Base-by-base conservation (phyloP, 1,139 yeast species). In the Chernovozyma aurita region DNA sequence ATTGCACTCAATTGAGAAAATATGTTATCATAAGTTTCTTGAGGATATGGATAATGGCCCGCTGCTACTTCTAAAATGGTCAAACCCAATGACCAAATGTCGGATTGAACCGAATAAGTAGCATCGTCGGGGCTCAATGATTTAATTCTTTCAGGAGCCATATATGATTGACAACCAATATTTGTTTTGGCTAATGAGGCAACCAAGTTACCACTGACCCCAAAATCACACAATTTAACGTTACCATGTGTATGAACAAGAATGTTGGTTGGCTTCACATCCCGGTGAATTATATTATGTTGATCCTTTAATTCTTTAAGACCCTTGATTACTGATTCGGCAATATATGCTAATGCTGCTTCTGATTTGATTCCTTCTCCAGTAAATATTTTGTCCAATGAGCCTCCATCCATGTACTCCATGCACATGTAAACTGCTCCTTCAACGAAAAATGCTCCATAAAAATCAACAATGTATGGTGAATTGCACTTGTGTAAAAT, bases 401-500 rank as follows among this genome's bases (percentile, higher is more conserved):
- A 87, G 0, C 97, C 97, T 35, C 97, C 97, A 59, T 90, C 95
- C 99, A 92, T 92, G 59, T 81, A 86, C 63, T 92, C 99, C 76
- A 92, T 92, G 62, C 98, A 92, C 85, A 94, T 88, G 63, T 90
- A 92, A 30, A 92, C 98, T 0, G 97, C 96, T 32, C 97, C 97
- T 61, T 92, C 98, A 29, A 86, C 90, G 54, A 92, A 92, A 52
- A 92, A 92, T 0, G 97, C 98, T 28, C 98, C 97, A 55, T 85
- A 92, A 50, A 92, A 92, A 53, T 90, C 97, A 35, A 92, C 96
- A 55, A 92, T 88, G 57, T 77, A 87, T 2, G 95, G 95, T 7
- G 95, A 82, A 44, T 76, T 78, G 63, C 97, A 90, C 52, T 85
- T 85, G 62, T 92, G 97, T 46, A 92, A 71, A 35, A 90, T 84